Evolutionary conservation across 2,329 filamentous ascomycete genomes (phyloP).

Genomic region (Xylariaceae sp.): DNA sequence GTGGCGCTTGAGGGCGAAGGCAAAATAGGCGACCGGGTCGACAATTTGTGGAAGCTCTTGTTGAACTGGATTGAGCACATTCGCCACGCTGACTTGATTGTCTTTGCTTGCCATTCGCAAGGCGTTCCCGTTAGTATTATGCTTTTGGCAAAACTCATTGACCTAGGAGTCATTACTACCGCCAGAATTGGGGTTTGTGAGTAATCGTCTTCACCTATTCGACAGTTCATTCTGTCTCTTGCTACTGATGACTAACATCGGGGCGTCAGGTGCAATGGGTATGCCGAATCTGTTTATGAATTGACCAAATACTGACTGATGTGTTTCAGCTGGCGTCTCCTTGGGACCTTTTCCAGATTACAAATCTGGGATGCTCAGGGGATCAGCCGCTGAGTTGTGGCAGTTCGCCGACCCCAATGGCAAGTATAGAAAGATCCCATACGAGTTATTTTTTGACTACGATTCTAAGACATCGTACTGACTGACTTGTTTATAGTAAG

Average conservation of each 20-base stretch:
- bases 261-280: constrained; percentile 53
- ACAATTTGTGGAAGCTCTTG: constrained; percentile 89
- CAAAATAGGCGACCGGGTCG: constrained; percentile 82
- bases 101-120: constrained; percentile 93
- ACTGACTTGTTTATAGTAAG: too few species aligned
- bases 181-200: constrained; percentile 77
- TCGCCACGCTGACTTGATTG: constrained; percentile 79
- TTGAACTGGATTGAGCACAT: constrained; percentile 94
- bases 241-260: too few species aligned
- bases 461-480: too few species aligned
- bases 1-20: constrained; percentile 94
- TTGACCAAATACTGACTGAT: constrained; percentile 5
- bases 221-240: too few species aligned
- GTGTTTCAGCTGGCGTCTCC: constrained; percentile 72
- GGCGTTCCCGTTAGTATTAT: constrained; percentile 93
- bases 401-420: constrained; percentile 84
- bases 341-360: constrained; percentile 91
- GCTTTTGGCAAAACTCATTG: constrained; percentile 87
- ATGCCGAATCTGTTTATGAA: constrained; percentile 20
- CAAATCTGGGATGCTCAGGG: constrained; percentile 82
- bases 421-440: too few species aligned
- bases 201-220: too few species aligned
- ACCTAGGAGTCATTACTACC: constrained; percentile 77
- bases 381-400: constrained; percentile 89
- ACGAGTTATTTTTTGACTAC: too few species aligned